phyloP scores from a whole-genome alignment of 208 protist species.

The Phytomonas serpens region DNA sequence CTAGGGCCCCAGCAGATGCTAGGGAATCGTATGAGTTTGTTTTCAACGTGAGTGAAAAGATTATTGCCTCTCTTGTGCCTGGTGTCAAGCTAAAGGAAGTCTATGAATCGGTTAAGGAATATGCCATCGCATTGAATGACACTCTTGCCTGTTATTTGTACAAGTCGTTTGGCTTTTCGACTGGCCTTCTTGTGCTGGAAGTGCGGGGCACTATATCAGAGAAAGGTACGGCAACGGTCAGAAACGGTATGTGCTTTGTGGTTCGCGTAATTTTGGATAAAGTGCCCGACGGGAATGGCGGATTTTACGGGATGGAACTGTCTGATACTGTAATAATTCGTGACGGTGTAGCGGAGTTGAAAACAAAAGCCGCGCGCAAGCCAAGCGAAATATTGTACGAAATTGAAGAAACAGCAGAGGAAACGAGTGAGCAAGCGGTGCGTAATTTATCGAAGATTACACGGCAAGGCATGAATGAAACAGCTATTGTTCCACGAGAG shows the following conservation, averaged over 20 bases:
- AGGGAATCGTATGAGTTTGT: slow-evolving; percentile 73
- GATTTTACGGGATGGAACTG: slow-evolving; percentile 60
- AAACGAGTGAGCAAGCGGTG: slow-evolving; percentile 11
- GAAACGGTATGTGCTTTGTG: slow-evolving; percentile 79
- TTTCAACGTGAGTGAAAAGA: slow-evolving; percentile 61
- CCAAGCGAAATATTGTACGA: slow-evolving; percentile 71
- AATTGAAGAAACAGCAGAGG: slow-evolving; percentile 20
- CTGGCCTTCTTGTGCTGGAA: slow-evolving; percentile 77
- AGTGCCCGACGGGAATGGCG: slow-evolving; percentile 17
- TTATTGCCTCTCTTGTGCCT: slow-evolving; percentile 45
- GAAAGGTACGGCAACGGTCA: slow-evolving; percentile 54
- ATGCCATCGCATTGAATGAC: slow-evolving; percentile 35
- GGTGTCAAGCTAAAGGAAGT: slow-evolving; percentile 54
- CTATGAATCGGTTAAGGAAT: slow-evolving; percentile 37
- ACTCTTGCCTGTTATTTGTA: slow-evolving; percentile 34
- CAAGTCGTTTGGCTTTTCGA: slow-evolving; percentile 74
- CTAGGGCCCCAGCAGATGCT: slow-evolving; percentile 41
- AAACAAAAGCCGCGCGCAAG: slow-evolving; percentile 63
- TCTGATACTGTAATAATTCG: slow-evolving; percentile 73
- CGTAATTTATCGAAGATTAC: slow-evolving; percentile 71
- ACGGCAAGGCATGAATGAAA: slow-evolving; percentile 59
- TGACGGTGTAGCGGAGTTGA: slow-evolving; percentile 45
- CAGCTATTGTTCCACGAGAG: slow-evolving; percentile 63
- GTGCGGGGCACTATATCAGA: slow-evolving; percentile 69
- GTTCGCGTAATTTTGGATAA: slow-evolving; percentile 66